These are phyloP conservation scores for Chrysochromulina tobinii DNA, from an alignment of 78 protist species.

Conservation along the genomic window DNA sequence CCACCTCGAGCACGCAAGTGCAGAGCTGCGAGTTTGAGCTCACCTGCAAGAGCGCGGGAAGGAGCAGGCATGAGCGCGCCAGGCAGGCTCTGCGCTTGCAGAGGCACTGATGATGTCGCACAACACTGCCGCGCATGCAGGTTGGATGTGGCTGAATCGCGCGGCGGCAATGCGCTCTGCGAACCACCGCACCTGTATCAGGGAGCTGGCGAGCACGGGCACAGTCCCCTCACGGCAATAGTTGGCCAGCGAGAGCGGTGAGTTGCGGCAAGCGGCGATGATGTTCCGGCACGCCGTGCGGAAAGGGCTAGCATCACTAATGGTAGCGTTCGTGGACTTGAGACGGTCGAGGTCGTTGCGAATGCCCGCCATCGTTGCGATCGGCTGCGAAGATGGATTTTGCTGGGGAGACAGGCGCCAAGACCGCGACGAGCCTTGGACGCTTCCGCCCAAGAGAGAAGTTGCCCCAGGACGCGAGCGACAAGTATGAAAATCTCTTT, in stretches of 20 bases:
- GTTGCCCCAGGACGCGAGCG: too few relatives aligned
- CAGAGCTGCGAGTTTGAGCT: background rate
- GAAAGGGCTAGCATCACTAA: background rate
- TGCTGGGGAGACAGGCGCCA: too few relatives aligned
- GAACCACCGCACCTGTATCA: background rate
- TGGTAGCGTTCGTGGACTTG: background rate
- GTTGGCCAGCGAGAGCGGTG: background rate
- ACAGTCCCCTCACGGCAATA: slow-evolving; percentile 19
- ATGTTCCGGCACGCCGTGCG: slow-evolving; percentile 2
- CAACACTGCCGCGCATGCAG: too few relatives aligned
- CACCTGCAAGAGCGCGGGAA: background rate
- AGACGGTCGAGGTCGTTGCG: background rate
- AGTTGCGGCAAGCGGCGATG: background rate
- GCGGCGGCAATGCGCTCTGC: too few relatives aligned
- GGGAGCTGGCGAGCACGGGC: background rate
- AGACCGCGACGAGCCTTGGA: too few relatives aligned
- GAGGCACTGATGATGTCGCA: too few relatives aligned
- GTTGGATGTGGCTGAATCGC: too few relatives aligned
- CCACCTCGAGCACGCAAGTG: background rate
- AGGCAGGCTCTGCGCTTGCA: too few relatives aligned
- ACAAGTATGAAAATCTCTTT: too few relatives aligned
- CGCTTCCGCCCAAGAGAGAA: too few relatives aligned
- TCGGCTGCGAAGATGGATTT: too few relatives aligned
- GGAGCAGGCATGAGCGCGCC: too few relatives aligned
- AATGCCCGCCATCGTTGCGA: background rate